Base-by-base conservation (phyloP, 192 early-diverging fungal genomes). In the Coemansia sp. region DNA sequence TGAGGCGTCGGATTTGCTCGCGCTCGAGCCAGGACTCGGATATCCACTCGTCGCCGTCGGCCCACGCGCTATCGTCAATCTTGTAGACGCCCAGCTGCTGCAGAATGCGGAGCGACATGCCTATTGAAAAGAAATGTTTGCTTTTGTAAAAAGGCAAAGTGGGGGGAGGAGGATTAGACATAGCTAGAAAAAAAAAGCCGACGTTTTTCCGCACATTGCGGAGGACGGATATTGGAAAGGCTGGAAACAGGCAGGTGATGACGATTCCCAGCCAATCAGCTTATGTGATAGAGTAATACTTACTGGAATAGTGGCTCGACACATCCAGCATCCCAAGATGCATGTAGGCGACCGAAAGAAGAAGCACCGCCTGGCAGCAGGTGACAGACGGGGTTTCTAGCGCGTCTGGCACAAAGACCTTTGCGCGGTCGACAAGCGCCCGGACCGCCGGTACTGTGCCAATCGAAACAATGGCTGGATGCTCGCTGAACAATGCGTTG, bases 1-100 rank as follows among this genome's bases (percentile, higher is more conserved):
- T 66, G 0, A 79, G 46, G 0, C 77, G 63, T 20, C 77, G 67
- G 6, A 74, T 66, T 60, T 79, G 70, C 68, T 79, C 77, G 68
- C 77, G 77, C 57, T 79, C 77, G 21, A 79, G 61, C 77, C 77
- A 79, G 13, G 77, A 71, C 34, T 65, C 68, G n/a, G 64, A 46
- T 25, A 79, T 61, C 77, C 77, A 79, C 30, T 59, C 71, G 40
- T 74, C 71, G 16, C 63, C 67, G 31, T 66, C 63, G 56, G 59
- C 56, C 68, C 67, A 74, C 6, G 59, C 64, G 68, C 33, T 67
- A 68, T 71, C 68, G 65, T 79, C 77, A 25, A 79, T 67, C 60
- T 63, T 73, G 61, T 59, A 74, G n/a, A 74, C 71, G 40, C 68
- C 71, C 49, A 79, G 68, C 71, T 79, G 71, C 51, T 79, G 67